Base-by-base conservation (phyloP, 2,329 filamentous ascomycete species). In the Dactylellina sp. region DNA sequence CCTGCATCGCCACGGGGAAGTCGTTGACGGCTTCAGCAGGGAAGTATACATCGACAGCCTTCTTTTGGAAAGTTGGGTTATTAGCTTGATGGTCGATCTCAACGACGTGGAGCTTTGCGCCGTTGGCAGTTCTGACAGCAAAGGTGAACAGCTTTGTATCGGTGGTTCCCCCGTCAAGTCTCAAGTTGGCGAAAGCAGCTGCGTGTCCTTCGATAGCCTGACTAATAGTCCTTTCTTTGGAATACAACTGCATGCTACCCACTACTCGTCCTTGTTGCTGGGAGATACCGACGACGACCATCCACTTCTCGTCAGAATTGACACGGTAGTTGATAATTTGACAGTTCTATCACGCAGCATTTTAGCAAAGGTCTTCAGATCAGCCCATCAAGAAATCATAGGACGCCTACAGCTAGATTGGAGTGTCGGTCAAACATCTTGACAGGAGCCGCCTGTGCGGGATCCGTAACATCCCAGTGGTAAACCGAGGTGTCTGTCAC, bases 321-420 rank as follows among this genome's bases (percentile, higher is more conserved):
- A 96, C 91, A 78, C 94, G 92, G 84, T 99, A 99, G 85, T 98
- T 99, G 87, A 99, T 99, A 82, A 99, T 99, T 88, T 99, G 95
- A 83, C 92, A 96, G 77, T 90, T 91, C 92, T 96, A 79, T 37
- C 35, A 14, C 11, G 7, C 16, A 1, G 52, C n/a, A n/a, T n/a
- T n/a, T n/a, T n/a, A n/a, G n/a, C n/a, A n/a, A n/a, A n/a, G n/a
- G n/a, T n/a, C n/a, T n/a, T n/a, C n/a, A n/a, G n/a, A n/a, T n/a
- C n/a, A n/a, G n/a, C 42, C n/a, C 24, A 28, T 11, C 5, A 7
- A 9, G 22, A 16, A 44, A 35, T 7, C 37, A 28, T 0, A 16
- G 46, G 37, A 35, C 16, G 85, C 90, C 78, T 86, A 95, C 92
- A 79, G 86, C 87, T 65, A 99, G 87, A 81, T 97, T 97, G 78